Conservation (phyloP, 768 basidiomycete genomes). For the Naganishia friedmannii region DNA sequence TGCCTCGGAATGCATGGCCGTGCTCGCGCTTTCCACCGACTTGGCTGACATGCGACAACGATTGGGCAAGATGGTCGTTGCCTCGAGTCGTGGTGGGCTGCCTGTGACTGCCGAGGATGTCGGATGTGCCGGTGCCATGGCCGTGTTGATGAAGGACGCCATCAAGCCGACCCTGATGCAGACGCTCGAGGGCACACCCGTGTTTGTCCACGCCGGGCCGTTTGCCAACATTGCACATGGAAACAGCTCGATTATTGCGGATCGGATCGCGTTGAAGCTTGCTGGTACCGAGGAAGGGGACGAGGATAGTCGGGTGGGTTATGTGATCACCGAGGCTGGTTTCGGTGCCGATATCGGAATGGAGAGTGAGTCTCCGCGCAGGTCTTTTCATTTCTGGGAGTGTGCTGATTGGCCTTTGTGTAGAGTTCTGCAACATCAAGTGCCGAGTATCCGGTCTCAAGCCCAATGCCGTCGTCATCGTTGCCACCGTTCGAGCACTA, state of each 20-base stretch:
- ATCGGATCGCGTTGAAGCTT: constrained; percentile 91
- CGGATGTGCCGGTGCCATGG: constrained; percentile 88
- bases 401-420: constrained; percentile 43
- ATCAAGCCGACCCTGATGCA: constrained; percentile 99
- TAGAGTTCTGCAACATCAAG: constrained; percentile 99
- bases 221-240: constrained; percentile 98
- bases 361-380: constrained; percentile 44
- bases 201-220: constrained; percentile 97
- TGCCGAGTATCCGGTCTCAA: constrained; percentile 87
- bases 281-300: constrained; percentile 93
- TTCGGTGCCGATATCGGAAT: constrained; percentile 95
- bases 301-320: constrained; percentile 72
- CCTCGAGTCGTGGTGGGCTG: constrained; percentile 82
- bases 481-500: constrained; percentile 92
- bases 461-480: constrained; percentile 91
- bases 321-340: constrained; percentile 95
- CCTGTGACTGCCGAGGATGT: constrained; percentile 95
- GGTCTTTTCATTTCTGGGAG: neutral
- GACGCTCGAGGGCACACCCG: constrained; percentile 93
- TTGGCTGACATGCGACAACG: constrained; percentile 84
- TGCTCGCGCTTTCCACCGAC: constrained; percentile 83
- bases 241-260: constrained; percentile 98
- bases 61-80: constrained; percentile 95
- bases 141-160: constrained; percentile 96
- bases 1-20: constrained; percentile 97